Evolutionary conservation across 768 basidiomycete genomes (phyloP), one percentile per base, ranked within the genome.

Genomic region (Boletales sp.): DNA sequence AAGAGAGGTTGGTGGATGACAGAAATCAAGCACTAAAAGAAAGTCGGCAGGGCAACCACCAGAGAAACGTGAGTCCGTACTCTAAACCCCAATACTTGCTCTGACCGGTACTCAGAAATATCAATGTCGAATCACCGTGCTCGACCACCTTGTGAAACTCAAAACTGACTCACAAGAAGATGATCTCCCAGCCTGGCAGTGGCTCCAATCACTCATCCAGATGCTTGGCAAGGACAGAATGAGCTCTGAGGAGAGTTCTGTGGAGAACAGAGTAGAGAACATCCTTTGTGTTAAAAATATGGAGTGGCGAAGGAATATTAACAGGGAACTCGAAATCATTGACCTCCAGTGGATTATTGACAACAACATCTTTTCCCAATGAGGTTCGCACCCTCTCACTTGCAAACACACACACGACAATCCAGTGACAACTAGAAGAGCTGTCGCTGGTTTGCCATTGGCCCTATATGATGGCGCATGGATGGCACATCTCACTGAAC

Each of bases 221-320:
- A 18, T 8, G 3, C 50, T 55, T 38, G 47, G 50, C 2, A 44
- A 57, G 4, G 11, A 51, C n/a, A 47, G 50, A 0, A 51, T 54
- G 50, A 57, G 53, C 36, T 57, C 53, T 1, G 43, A 57, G 19
- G 53, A 57, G 13, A 57, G 52, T 10, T n/a, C 39, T 6, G 10
- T 54, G 3, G 38, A 54, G 35, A 54, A 54, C 15, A 15, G 38
- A 7, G 40, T 51, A 1, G 17, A 51, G 38, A 43, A 21, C n/a
- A 18, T 54, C 8, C 24, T 54, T 14, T 8, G 40, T 11, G 48
- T 53, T 10, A 54, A 54, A 46, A 17, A 43, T 3, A 49, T 54
- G 43, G 21, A 36, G 13, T 54, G 53, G 53, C 8, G 19, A 2
- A 38, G 40, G 29, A 48, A 19, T 15, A 43, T 52, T 5, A 38